Percentiles rank a stretch among this genome's conserved stretches.
Conservation (phyloP, 345 rosid species). For the Eucalyptus pauciflora region DNA sequence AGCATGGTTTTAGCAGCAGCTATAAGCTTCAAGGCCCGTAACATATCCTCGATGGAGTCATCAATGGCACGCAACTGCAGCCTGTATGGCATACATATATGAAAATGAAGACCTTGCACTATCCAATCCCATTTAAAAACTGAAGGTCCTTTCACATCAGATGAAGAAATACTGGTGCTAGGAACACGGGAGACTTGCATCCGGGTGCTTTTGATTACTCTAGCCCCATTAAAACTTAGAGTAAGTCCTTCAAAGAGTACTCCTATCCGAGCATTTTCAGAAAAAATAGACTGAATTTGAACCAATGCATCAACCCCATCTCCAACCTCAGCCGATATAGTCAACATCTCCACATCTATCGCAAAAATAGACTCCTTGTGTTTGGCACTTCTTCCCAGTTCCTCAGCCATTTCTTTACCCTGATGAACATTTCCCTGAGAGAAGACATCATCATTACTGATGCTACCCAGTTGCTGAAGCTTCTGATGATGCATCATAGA, state of each 20-base stretch:
- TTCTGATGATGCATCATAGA: conserved; percentile 44
- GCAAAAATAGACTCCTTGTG: conserved; percentile 87
- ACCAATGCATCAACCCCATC: conserved; percentile 80
- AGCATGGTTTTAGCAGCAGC: conserved; percentile 52
- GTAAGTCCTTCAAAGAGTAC: conserved; percentile 88
- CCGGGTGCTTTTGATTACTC: conserved; percentile 72
- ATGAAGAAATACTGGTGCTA: conserved; percentile 29
- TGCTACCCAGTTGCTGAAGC: conserved; percentile 31
- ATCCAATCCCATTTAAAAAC: conserved; percentile 67
- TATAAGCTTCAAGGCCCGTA: conserved; percentile 76
- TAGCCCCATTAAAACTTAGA: conserved; percentile 62
- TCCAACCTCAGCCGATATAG: conserved; percentile 75
- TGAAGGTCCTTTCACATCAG: conserved; percentile 35
- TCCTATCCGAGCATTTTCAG: conserved; percentile 93
- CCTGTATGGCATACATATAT: conserved; percentile 80
- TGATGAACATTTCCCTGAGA: conserved; percentile 23
- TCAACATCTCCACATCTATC: conserved; percentile 77
- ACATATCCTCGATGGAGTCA: conserved; percentile 91
- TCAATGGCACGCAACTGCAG: conserved; percentile 93
- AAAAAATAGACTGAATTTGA: conserved; percentile 91
- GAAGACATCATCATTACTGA: conserved; percentile 17
- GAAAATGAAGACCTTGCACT: conserved; percentile 86
- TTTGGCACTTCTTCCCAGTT: conserved; percentile 34
- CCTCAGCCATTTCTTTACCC: conserved; percentile 29
- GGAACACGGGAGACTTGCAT: conserved; percentile 94